phyloP scores from a whole-genome alignment of 2,329 filamentous ascomycete species.

The Phaeosphaeriaceae sp. region DNA sequence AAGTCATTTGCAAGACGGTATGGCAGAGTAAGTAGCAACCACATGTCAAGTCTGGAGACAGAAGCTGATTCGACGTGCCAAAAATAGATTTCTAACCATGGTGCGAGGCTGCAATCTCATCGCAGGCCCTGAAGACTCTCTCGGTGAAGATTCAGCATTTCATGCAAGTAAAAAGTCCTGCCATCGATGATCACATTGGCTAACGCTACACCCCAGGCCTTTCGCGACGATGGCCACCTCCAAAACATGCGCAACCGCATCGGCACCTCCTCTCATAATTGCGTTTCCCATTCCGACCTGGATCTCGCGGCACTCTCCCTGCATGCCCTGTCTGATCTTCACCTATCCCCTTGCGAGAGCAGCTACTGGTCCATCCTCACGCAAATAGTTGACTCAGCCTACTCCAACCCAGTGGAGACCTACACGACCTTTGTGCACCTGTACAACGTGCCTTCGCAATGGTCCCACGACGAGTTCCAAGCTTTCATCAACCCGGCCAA shows the following conservation, averaged over 20 bases:
- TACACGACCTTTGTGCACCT: conserved; percentile 54
- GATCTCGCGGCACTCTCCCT: conserved; percentile 41
- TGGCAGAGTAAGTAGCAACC: conserved; percentile 48
- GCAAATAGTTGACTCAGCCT: conserved; percentile 36
- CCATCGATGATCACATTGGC: too few relatives aligned
- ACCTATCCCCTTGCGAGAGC: conserved; percentile 37
- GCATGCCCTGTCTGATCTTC: conserved; percentile 30
- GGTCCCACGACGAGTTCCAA: conserved; percentile 53
- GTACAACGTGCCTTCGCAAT: conserved; percentile 51
- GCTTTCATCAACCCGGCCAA: conserved; percentile 55
- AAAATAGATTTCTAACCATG: conserved; percentile 9
- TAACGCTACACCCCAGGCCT: conserved; percentile 36
- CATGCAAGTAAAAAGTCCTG: conserved; percentile 36
- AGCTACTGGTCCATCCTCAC: conserved; percentile 37
- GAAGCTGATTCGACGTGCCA: not conserved
- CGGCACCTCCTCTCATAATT: conserved; percentile 18
- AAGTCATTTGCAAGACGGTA: conserved; percentile 47
- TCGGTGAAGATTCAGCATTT: conserved; percentile 35
- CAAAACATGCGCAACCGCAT: conserved; percentile 40
- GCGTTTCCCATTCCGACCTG: conserved; percentile 37
- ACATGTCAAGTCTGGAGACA: not conserved
- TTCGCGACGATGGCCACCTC: conserved; percentile 42
- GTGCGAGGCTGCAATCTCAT: conserved; percentile 48
- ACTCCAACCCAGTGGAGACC: conserved; percentile 41
- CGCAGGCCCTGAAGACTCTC: conserved; percentile 31